These are phyloP conservation scores for Nakaseomyces sp. DNA, from an alignment of 1,139 yeast species.

Conservation along the genomic window DNA sequence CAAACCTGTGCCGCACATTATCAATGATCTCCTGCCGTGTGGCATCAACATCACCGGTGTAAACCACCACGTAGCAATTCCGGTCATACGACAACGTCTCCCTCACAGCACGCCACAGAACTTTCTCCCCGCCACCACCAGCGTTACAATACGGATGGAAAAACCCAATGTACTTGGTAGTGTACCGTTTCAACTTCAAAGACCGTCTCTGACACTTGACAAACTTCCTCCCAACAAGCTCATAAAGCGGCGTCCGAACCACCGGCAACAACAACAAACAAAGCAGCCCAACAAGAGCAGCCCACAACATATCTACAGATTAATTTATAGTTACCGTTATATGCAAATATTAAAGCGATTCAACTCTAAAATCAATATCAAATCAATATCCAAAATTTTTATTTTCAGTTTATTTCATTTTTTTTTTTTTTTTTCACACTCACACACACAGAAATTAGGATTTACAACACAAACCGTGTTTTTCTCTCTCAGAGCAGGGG, in stretches of 20 bases:
- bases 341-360: no score
- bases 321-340: no score
- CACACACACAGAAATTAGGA: no score
- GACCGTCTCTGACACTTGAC: background rate
- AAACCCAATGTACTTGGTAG: constrained; percentile 52
- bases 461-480: no score
- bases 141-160: constrained; percentile 95
- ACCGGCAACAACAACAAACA: constrained; percentile 4
- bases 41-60: constrained; percentile 50
- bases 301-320: background rate
- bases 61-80: constrained; percentile 57
- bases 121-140: constrained; percentile 98
- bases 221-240: background rate
- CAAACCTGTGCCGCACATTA: constrained; percentile 57
- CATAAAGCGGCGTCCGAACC: background rate
- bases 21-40: constrained; percentile 45
- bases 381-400: no score
- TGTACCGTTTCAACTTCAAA: background rate
- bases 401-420: no score
- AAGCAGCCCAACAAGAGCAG: background rate
- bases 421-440: no score
- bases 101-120: constrained; percentile 87
- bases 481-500: no score
- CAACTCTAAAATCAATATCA: no score
- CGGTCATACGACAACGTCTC: constrained; percentile 50